Evolutionary conservation across 805 yeast genomes (phyloP).

Genomic region (Schwanniomyces yamadae): DNA sequence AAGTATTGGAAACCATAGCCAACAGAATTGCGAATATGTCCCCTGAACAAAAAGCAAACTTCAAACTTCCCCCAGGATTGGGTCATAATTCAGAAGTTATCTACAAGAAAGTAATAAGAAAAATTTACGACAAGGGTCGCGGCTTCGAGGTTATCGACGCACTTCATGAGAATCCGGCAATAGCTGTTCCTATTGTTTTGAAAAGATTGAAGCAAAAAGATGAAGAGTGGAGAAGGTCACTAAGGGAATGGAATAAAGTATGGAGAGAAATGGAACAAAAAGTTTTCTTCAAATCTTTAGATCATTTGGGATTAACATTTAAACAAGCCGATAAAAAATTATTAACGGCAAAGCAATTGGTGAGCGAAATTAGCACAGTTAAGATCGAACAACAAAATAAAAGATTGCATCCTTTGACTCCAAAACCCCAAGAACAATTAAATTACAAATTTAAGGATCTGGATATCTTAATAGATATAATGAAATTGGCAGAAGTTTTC

Average conservation of each 20-base stretch:
- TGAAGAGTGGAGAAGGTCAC: constrained; percentile 98
- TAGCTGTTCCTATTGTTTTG: constrained; percentile 91
- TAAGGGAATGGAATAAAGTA: constrained; percentile 97
- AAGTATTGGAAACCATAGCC: constrained; percentile 91
- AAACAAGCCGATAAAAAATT: constrained; percentile 95
- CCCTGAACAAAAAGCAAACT: constrained; percentile 79
- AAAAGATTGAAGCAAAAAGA: constrained; percentile 94
- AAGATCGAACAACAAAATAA: constrained; percentile 90
- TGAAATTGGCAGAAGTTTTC: constrained; percentile 64
- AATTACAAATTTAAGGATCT: constrained; percentile 63
- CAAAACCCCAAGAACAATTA: constrained; percentile 76
- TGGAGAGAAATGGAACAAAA: constrained; percentile 99
- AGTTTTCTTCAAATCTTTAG: constrained; percentile 88
- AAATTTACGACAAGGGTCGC: constrained; percentile 89
- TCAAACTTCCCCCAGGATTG: constrained; percentile 87
- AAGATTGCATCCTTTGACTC: constrained; percentile 80
- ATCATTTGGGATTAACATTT: constrained; percentile 92
- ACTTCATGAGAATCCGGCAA: constrained; percentile 89
- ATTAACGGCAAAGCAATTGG: constrained; percentile 82
- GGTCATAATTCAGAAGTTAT: constrained; percentile 91
- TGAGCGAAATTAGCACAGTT: constrained; percentile 88
- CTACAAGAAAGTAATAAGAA: constrained; percentile 89
- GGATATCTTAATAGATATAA: constrained; percentile 70
- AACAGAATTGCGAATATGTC: constrained; percentile 92
- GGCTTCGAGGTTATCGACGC: constrained; percentile 97